Evolutionary conservation across 495 filamentous ascomycete genomes (phyloP).

Genomic region (Penicillium argentinense): DNA sequence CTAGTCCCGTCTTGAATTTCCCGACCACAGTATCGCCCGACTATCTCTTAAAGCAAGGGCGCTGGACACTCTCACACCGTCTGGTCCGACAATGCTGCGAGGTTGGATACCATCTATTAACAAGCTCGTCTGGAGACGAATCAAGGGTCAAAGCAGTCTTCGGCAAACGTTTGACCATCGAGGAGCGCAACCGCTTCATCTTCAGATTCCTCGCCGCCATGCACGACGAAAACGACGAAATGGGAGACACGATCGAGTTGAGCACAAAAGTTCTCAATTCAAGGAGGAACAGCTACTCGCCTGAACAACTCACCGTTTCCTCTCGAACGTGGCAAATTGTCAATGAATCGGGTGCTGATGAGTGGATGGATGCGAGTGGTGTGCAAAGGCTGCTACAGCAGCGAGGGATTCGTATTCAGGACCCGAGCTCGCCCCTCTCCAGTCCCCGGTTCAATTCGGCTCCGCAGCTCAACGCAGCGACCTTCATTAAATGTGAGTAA

Average conservation of each 20-base stretch:
- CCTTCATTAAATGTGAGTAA: constrained; percentile 28
- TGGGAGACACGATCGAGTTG: constrained; percentile 19
- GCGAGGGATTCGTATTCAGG: constrained; percentile 16
- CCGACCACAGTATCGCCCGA: constrained; percentile 7
- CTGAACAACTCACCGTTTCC: constrained; percentile 12
- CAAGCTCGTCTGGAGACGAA: constrained; percentile 11
- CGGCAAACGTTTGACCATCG: constrained; percentile 12
- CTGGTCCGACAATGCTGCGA: constrained; percentile 29
- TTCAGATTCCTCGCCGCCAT: constrained; percentile 19
- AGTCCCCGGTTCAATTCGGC: constrained; percentile 8
- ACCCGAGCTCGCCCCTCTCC: constrained; percentile 6
- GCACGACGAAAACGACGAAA: constrained; percentile 17
- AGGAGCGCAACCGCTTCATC: constrained; percentile 22
- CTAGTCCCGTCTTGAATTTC: too few relatives aligned
- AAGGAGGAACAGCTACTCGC: constrained; percentile 14
- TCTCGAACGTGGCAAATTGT: constrained; percentile 25
- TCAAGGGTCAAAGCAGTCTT: constrained; percentile 21
- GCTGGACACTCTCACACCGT: constrained; percentile 28
- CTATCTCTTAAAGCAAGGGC: constrained; percentile 11
- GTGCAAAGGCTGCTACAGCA: constrained; percentile 26
- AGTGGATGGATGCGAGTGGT: constrained; percentile 30
- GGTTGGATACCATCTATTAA: constrained; percentile 25
- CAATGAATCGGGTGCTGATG: constrained; percentile 16
- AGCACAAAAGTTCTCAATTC: constrained; percentile 21
- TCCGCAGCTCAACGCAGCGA: constrained; percentile 17